Evolutionary conservation across 1,139 yeast genomes (phyloP).

Genomic region (Zygosaccharomyces sapae): DNA sequence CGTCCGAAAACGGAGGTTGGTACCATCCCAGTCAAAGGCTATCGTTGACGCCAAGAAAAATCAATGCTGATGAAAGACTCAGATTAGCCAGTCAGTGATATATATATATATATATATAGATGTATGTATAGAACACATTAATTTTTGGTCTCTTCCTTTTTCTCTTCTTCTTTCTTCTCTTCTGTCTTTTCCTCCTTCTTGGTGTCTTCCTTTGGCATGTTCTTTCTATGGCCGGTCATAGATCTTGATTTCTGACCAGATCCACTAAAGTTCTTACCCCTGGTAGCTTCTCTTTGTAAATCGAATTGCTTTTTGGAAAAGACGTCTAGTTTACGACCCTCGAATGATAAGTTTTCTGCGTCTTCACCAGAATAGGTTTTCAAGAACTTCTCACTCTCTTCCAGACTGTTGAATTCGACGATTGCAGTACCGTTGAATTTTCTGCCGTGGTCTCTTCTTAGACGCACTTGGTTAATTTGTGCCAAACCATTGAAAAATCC

Average conservation of each 20-base stretch:
- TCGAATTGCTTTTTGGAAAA: slow-evolving; percentile 35
- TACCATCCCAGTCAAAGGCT: slow-evolving; percentile 36
- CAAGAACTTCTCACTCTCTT: slow-evolving; percentile 70
- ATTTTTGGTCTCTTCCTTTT: slow-evolving; percentile 6
- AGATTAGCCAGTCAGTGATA: background rate
- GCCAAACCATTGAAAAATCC: slow-evolving; percentile 51
- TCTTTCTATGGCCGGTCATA: slow-evolving; percentile 36
- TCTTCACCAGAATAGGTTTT: slow-evolving; percentile 38
- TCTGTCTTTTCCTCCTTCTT: slow-evolving; percentile 24
- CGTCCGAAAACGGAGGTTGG: slow-evolving; percentile 49
- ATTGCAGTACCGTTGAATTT: slow-evolving; percentile 82
- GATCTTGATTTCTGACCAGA: slow-evolving; percentile 37
- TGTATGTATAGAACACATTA: slow-evolving; percentile 3
- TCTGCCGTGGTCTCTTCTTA: slow-evolving; percentile 59
- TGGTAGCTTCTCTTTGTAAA: slow-evolving; percentile 35
- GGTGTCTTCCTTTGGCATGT: slow-evolving; percentile 30
- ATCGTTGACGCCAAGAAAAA: slow-evolving; percentile 36
- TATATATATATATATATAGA: slow-evolving; percentile 5
- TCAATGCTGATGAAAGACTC: slow-evolving; percentile 11
- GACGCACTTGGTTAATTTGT: slow-evolving; percentile 57
- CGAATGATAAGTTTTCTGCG: slow-evolving; percentile 26
- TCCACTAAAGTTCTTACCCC: slow-evolving; percentile 36
- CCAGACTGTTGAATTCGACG: slow-evolving; percentile 71
- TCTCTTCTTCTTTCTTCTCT: slow-evolving; percentile 28
- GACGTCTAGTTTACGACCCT: slow-evolving; percentile 31